A percentile compares a stretch with the other conserved stretches of the same genome.
Conservation (phyloP, 768 basidiomycete genomes). For the Rhodosporidiobolus sp. region DNA sequence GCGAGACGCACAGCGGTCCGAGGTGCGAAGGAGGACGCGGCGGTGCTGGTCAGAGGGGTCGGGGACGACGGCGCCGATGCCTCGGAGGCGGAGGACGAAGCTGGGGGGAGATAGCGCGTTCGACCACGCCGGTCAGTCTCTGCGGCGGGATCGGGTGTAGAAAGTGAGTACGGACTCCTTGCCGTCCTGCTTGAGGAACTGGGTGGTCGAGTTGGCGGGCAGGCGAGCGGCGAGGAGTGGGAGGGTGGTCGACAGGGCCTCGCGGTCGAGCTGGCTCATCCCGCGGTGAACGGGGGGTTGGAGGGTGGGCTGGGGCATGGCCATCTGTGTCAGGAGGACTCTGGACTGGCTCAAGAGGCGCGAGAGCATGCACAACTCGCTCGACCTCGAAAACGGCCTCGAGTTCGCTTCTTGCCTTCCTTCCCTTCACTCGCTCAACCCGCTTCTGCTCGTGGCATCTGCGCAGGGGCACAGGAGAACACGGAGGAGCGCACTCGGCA, state of each 20-base stretch:
- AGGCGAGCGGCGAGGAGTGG: conserved; percentile 33
- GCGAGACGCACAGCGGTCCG: conserved; percentile 20
- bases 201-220: conserved; percentile 27
- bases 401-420: not conserved
- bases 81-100: conserved; percentile 29
- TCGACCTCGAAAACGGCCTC: too few relatives aligned
- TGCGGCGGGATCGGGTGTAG: not conserved
- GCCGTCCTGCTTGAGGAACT: conserved; percentile 32
- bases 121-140: not conserved
- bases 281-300: conserved; percentile 37
- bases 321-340: not conserved
- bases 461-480: too few relatives aligned
- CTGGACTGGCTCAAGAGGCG: not conserved
- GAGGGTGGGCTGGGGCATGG: conserved; percentile 7
- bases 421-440: not conserved
- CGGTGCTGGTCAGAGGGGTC: conserved; percentile 30
- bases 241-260: conserved; percentile 18
- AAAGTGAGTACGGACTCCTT: conserved; percentile 24
- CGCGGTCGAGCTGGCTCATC: conserved; percentile 32
- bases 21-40: conserved; percentile 31
- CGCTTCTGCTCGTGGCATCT: not conserved
- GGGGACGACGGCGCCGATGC: conserved; percentile 18
- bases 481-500: not conserved
- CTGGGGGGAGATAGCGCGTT: not conserved
- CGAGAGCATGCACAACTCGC: conserved; percentile 4